These are phyloP conservation scores for Colletotrichum viniferum DNA, from an alignment of 2,329 filamentous ascomycete species.

Conservation along the genomic window DNA sequence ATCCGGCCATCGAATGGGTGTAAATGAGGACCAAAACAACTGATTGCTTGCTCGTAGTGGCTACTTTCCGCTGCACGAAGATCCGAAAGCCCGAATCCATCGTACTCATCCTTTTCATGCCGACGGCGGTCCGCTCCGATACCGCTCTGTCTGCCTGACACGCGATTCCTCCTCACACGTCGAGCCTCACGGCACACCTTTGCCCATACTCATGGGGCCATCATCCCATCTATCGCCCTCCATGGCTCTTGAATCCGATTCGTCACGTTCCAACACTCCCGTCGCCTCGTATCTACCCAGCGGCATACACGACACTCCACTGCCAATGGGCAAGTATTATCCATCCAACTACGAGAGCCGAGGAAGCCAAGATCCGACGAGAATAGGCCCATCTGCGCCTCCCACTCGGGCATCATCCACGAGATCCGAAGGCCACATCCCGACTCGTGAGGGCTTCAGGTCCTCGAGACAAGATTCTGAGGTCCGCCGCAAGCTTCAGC, in stretches of 20 bases:
- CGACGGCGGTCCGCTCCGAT: slow-evolving; percentile 43
- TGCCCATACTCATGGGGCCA: slow-evolving; percentile 21
- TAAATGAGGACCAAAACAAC: background rate
- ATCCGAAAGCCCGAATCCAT: slow-evolving; percentile 50
- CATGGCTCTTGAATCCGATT: slow-evolving; percentile 25
- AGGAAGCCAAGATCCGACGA: slow-evolving; percentile 25
- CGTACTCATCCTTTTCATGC: slow-evolving; percentile 57
- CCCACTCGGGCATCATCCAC: slow-evolving; percentile 1
- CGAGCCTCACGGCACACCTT: background rate
- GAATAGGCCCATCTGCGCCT: slow-evolving; percentile 10
- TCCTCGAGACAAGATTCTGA: slow-evolving; percentile 49
- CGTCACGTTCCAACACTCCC: slow-evolving; percentile 42
- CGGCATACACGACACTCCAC: slow-evolving; percentile 48
- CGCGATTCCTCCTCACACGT: slow-evolving; percentile 25
- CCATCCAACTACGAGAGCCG: slow-evolving; percentile 63
- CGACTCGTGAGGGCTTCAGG: slow-evolving; percentile 20
- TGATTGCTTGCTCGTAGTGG: slow-evolving; percentile 42
- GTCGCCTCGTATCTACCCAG: slow-evolving; percentile 57
- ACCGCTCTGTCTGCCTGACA: slow-evolving; percentile 37
- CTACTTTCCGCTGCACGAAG: slow-evolving; percentile 66
- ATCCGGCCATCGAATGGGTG: background rate
- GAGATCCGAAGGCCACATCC: slow-evolving; percentile 26
- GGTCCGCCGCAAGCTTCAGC: slow-evolving; percentile 54
- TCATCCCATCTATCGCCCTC: slow-evolving; percentile 2
- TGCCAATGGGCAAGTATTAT: slow-evolving; percentile 68